Evolutionary conservation across 2,329 filamentous ascomycete genomes (phyloP), one percentile per base, ranked within the genome.

Genomic region (Sclerotinia minor): DNA sequence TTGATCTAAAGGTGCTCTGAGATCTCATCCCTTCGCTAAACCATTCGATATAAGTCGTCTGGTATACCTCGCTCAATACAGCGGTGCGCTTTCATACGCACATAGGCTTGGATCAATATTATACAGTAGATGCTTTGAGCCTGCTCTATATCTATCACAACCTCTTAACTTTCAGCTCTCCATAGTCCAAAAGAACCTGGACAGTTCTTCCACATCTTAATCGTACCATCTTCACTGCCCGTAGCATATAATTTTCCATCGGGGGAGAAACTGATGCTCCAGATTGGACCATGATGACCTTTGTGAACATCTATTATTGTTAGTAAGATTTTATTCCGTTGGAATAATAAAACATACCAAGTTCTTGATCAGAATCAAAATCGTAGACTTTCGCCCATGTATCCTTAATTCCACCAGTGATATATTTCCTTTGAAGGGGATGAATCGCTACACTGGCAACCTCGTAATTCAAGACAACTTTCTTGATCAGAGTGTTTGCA

Each of bases 381-480:
- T 93, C 88, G 81, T 96, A 96, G 7, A 98, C 91, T 69, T 92
- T 89, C n/a, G 95, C 94, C 94, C 94, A 99, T 0, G 95, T 98
- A 76, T 97, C 94, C 50, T 89, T 91, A 71, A 92, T 91, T 77
- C 94, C 92, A 69, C 95, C 95, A 24, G 96, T 96, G 15, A 98
- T 91, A 75, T 97, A 88, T 74, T 92, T 92, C 69, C 90, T 86
- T 67, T 91, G 88, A 71, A 89, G 89, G 68, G 92, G 86, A 75
- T 98, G 94, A 4, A 99, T 82, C 0, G 92, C 92, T 8, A 97
- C 95, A 75, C 92, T 96, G 3, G 94, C 94, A 70, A 97, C 90
- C 21, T 96, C 93, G 74, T 96, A 93, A 5, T 87, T 84, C 57
- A 96, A 88, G 69, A 89, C 86, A 69, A 94, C 86, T 64, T 89